Evolutionary conservation across 1,139 yeast genomes (phyloP).

Genomic region (Scheffersomyces parashehatae): DNA sequence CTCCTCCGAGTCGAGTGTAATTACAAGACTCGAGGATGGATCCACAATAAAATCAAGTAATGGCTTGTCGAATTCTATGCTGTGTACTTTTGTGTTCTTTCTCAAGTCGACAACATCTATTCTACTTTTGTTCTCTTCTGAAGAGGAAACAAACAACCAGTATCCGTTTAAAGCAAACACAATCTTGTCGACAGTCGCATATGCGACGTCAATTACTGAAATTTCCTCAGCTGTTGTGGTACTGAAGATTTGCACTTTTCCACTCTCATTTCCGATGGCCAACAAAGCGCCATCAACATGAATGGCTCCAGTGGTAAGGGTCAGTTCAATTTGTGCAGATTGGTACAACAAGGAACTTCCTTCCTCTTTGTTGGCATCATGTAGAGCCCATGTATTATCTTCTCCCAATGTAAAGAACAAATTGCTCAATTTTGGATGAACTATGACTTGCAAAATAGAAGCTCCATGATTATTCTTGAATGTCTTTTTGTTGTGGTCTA

Average conservation of each 20-base stretch:
- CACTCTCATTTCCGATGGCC: constrained; percentile 46
- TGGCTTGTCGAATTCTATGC: constrained; percentile 19
- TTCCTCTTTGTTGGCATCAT: constrained; percentile 15
- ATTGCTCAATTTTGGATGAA: constrained; percentile 35
- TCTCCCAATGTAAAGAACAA: constrained; percentile 29
- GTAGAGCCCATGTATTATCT: constrained; percentile 32
- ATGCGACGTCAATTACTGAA: constrained; percentile 33
- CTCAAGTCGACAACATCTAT: constrained; percentile 61
- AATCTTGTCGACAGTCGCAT: constrained; percentile 34
- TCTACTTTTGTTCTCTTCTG: constrained; percentile 16
- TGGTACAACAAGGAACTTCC: constrained; percentile 3
- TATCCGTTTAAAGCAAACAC: constrained; percentile 70
- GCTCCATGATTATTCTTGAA: constrained; percentile 3
- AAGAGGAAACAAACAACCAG: constrained; percentile 47
- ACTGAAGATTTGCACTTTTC: constrained; percentile 44
- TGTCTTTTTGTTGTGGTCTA: constrained; percentile 12
- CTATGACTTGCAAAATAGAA: constrained; percentile 22
- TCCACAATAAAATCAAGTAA: constrained; percentile 40
- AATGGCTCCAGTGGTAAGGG: constrained; percentile 32
- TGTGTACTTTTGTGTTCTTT: constrained; percentile 37
- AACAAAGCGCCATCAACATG: constrained; percentile 70
- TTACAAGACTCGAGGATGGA: constrained; percentile 42
- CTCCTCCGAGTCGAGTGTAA: constrained; percentile 22
- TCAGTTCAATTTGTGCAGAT: constrained; percentile 4
- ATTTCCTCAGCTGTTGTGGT: constrained; percentile 40